Evolutionary conservation across 2,329 filamentous ascomycete genomes (phyloP).

Genomic region (Arthrobotrys conoides): DNA sequence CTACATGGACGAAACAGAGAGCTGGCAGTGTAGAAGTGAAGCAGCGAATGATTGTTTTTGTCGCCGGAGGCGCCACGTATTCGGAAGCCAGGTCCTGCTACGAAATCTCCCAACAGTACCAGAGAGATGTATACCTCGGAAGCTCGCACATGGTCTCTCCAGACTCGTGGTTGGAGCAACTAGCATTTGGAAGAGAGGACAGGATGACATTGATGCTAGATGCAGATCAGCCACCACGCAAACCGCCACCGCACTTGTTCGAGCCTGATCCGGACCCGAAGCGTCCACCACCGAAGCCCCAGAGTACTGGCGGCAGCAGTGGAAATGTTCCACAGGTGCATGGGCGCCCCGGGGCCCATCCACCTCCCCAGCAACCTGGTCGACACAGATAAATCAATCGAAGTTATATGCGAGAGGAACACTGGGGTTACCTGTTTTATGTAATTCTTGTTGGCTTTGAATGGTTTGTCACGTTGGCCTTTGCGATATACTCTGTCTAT

Average conservation of each 20-base stretch:
- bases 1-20: conserved; percentile 91
- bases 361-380: conserved; percentile 9
- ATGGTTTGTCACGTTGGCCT: conserved; percentile 1
- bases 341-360: neutral
- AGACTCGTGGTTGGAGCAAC: conserved; percentile 83
- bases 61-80: conserved; percentile 95
- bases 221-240: conserved; percentile 71
- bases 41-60: conserved; percentile 91
- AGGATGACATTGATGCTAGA: conserved; percentile 84
- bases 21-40: conserved; percentile 82
- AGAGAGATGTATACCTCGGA: conserved; percentile 86
- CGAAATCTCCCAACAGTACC: conserved; percentile 80
- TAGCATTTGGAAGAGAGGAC: conserved; percentile 83
- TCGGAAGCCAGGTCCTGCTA: conserved; percentile 92
- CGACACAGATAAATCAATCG: conserved; percentile 1
- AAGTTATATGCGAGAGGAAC: neutral
- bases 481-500: conserved; percentile 20
- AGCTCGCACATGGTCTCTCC: conserved; percentile 95
- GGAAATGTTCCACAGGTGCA: conserved; percentile 59
- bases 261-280: conserved; percentile 77
- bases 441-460: conserved; percentile 3
- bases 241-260: conserved; percentile 87
- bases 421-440: neutral
- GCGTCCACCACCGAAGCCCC: conserved; percentile 65
- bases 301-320: conserved; percentile 49